Evolutionary conservation across 257 asterid genomes (phyloP).

Genomic region (Petunia axillaris): DNA sequence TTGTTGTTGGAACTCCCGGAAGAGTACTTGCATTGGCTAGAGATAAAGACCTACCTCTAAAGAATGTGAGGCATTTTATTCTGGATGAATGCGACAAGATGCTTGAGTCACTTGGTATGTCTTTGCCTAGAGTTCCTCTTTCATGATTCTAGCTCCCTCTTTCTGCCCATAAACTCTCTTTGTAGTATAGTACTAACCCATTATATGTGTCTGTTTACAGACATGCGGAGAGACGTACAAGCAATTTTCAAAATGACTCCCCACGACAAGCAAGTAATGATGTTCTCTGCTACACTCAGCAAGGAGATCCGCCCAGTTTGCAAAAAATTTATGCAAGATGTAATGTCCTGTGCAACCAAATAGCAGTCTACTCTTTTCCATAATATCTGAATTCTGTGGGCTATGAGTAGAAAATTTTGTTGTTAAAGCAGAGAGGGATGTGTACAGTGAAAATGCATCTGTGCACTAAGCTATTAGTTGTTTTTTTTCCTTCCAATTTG

Average conservation of each 20-base stretch:
- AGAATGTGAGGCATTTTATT: slow-evolving; percentile 87
- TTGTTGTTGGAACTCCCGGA: slow-evolving; percentile 95
- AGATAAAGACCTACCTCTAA: slow-evolving; percentile 72
- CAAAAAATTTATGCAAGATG: slow-evolving; percentile 98
- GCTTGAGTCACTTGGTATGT: slow-evolving; percentile 91
- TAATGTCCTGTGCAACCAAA: slow-evolving; percentile 79
- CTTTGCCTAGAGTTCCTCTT: neutral
- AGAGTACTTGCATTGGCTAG: slow-evolving; percentile 82
- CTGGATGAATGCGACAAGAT: slow-evolving; percentile 95
- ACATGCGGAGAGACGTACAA: slow-evolving; percentile 95
- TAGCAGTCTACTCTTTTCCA: slow-evolving; percentile 53
- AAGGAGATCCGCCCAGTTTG: slow-evolving; percentile 94
- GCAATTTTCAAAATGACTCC: slow-evolving; percentile 95
- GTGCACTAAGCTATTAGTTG: slow-evolving; percentile 26
- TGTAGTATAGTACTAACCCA: neutral
- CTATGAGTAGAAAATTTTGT: slow-evolving; percentile 33
- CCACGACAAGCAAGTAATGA: slow-evolving; percentile 95
- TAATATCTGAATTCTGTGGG: slow-evolving; percentile 54
- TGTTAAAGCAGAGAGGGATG: slow-evolving; percentile 8
- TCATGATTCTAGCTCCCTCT: neutral
- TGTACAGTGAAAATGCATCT: slow-evolving; percentile 16
- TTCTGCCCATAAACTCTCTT: neutral
- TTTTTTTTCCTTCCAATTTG: slow-evolving; percentile 6
- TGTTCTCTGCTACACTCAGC: slow-evolving; percentile 97
- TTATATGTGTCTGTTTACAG: slow-evolving; percentile 37